These are phyloP conservation scores for Sungouiella thailandica DNA, from an alignment of 805 yeast genomes.

Conservation along the genomic window DNA sequence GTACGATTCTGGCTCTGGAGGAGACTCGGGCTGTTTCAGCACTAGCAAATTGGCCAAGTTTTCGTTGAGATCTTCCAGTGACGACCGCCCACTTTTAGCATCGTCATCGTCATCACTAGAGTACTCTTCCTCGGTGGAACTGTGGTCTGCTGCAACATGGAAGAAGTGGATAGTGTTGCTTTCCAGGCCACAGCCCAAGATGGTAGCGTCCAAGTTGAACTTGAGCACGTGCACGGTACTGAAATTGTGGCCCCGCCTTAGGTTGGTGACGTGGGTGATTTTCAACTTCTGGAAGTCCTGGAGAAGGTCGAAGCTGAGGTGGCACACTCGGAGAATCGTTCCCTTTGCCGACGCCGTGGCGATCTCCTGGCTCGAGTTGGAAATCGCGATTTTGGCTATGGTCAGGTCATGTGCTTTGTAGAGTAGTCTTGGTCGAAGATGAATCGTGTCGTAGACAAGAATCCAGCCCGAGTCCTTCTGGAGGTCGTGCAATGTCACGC, in stretches of 20 bases:
- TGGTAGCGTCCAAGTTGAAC: slow-evolving; percentile 28
- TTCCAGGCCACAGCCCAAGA: slow-evolving; percentile 38
- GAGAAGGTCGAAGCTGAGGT: slow-evolving; percentile 10
- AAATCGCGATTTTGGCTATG: slow-evolving; percentile 27
- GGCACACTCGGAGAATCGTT: slow-evolving; percentile 36
- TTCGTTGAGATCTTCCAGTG: slow-evolving; percentile 39
- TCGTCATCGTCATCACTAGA: slow-evolving; percentile 14
- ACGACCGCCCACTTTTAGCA: slow-evolving; percentile 17
- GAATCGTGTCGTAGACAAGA: slow-evolving; percentile 35
- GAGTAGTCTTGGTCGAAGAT: slow-evolving; percentile 25
- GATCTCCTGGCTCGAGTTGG: slow-evolving; percentile 22
- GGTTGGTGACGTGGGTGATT: slow-evolving; percentile 26
- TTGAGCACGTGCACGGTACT: slow-evolving; percentile 30
- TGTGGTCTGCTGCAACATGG: slow-evolving; percentile 2
- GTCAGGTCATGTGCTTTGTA: slow-evolving; percentile 38
- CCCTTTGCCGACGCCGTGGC: slow-evolving; percentile 42
- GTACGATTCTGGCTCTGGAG: slow-evolving; percentile 7
- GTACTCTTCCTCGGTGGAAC: slow-evolving; percentile 5
- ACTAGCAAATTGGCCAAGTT: slow-evolving; percentile 36
- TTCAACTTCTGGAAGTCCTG: slow-evolving; percentile 10
- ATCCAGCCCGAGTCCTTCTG: slow-evolving; percentile 35
- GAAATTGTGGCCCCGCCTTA: slow-evolving; percentile 38
- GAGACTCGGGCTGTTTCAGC: slow-evolving; percentile 13
- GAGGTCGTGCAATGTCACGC: slow-evolving; percentile 23
- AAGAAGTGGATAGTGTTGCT: slow-evolving; percentile 40